Conservation (phyloP, 2,329 filamentous ascomycete species). For the Xylaria hypoxylon region DNA sequence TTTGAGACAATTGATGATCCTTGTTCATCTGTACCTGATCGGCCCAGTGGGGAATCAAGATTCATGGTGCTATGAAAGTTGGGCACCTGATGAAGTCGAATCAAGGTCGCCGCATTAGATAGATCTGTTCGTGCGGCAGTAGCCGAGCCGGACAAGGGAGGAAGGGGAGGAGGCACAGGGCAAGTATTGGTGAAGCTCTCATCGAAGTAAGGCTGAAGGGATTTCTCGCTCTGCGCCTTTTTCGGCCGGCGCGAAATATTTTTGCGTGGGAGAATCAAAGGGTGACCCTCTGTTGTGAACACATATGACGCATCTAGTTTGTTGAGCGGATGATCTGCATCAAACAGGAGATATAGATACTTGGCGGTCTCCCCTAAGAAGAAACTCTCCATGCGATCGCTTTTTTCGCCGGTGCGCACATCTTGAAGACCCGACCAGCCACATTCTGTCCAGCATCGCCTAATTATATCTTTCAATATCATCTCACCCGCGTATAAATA, state of each 20-base stretch:
- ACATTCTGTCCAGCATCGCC: constrained; percentile 89
- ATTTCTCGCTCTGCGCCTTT: constrained; percentile 42
- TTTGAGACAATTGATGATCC: constrained; percentile 70
- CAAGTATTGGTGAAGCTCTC: constrained; percentile 70
- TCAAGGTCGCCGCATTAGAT: constrained; percentile 89
- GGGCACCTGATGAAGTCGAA: constrained; percentile 82
- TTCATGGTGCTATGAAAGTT: constrained; percentile 63
- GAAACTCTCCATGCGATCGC: constrained; percentile 98
- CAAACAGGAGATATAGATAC: constrained; percentile 93
- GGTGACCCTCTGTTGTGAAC: constrained; percentile 96
- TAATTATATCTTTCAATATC: constrained; percentile 87
- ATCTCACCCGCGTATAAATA: constrained; percentile 97
- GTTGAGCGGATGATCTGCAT: constrained; percentile 87
- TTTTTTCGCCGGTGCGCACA: constrained; percentile 84
- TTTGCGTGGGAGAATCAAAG: constrained; percentile 80
- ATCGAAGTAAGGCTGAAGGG: constrained; percentile 55
- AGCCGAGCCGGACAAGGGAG: constrained; percentile 79
- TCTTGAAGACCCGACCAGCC: constrained; percentile 93
- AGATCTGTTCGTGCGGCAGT: constrained; percentile 83
- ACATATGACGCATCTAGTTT: constrained; percentile 87
- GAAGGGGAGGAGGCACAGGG: constrained; percentile 67
- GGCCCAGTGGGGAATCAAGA: constrained; percentile 32
- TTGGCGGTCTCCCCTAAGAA: constrained; percentile 97
- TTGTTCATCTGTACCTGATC: constrained; percentile 28
- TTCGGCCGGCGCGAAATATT: constrained; percentile 44